Percentiles rank a stretch among this genome's conserved stretches.
These are phyloP conservation scores for Populus davidiana DNA, from an alignment of 345 rosid species.

Conservation along the genomic window DNA sequence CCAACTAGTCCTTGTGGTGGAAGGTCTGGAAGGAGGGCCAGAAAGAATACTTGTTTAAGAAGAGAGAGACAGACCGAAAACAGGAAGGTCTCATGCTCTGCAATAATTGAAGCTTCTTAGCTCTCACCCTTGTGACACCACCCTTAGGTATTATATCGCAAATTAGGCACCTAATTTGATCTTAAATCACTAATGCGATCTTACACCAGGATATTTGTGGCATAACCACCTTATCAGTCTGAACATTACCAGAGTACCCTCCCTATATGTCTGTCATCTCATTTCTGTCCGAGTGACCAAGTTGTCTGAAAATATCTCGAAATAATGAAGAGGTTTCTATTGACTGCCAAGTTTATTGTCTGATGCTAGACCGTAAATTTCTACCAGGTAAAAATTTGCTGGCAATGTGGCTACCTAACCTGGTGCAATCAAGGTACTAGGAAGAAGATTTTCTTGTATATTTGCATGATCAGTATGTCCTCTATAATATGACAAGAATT, in stretches of 20 bases:
- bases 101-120: slow-evolving; percentile 36
- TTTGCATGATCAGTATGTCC: no score
- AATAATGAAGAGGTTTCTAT: background rate
- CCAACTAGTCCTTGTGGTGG: slow-evolving; percentile 19
- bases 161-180: slow-evolving; percentile 34
- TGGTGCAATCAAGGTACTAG: no score
- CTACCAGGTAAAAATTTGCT: no score
- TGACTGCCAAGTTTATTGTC: no score
- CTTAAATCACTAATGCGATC: background rate
- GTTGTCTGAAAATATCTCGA: background rate
- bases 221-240: slow-evolving; percentile 16
- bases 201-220: slow-evolving; percentile 6
- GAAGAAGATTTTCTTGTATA: no score
- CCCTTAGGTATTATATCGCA: slow-evolving; percentile 1
- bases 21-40: slow-evolving; percentile 17
- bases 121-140: background rate
- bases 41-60: slow-evolving; percentile 1
- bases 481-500: no score
- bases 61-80: slow-evolving; percentile 16
- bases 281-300: background rate
- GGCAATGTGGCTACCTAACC: no score
- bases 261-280: background rate
- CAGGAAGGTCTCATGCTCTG: slow-evolving; percentile 9
- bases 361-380: no score
- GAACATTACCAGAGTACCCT: background rate